Evolutionary conservation across 1,139 yeast species (phyloP).

Genomic region (Zygosaccharomyces sapae): DNA sequence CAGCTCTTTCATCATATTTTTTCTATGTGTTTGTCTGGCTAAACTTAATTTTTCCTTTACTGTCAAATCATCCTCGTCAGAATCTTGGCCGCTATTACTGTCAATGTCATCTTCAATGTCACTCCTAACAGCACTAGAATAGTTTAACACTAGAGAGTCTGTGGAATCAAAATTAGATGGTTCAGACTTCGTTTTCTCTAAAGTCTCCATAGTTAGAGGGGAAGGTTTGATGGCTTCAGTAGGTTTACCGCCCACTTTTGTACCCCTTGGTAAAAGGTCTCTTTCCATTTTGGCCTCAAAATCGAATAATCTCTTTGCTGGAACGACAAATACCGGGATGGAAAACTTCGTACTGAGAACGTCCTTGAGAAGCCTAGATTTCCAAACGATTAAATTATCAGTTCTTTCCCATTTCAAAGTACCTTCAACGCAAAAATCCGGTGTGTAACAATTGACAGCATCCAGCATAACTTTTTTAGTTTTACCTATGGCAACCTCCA

Average conservation of each 20-base stretch:
- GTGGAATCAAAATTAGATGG: constrained; percentile 5
- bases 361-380: constrained; percentile 58
- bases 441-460: constrained; percentile 59
- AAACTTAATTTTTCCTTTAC: constrained; percentile 12
- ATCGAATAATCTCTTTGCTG: constrained; percentile 56
- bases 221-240: background rate
- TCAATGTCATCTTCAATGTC: constrained; percentile 2
- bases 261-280: constrained; percentile 9
- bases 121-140: constrained; percentile 1
- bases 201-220: background rate
- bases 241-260: background rate
- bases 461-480: constrained; percentile 56
- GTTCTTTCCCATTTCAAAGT: constrained; percentile 49
- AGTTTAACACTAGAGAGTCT: constrained; percentile 5
- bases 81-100: constrained; percentile 3
- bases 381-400: constrained; percentile 59
- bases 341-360: constrained; percentile 59
- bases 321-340: constrained; percentile 65
- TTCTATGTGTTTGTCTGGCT: constrained; percentile 20
- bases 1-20: constrained; percentile 14
- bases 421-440: constrained; percentile 49
- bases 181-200: constrained; percentile 1
- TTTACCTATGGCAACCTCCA: constrained; percentile 60
- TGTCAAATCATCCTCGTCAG: constrained; percentile 2
- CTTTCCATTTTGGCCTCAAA: constrained; percentile 44